Percentiles rank a stretch among this genome's conserved stretches.
These are phyloP conservation scores for Parietichytrium sp. DNA, from an alignment of 108 stramenopile species.

Conservation along the genomic window DNA sequence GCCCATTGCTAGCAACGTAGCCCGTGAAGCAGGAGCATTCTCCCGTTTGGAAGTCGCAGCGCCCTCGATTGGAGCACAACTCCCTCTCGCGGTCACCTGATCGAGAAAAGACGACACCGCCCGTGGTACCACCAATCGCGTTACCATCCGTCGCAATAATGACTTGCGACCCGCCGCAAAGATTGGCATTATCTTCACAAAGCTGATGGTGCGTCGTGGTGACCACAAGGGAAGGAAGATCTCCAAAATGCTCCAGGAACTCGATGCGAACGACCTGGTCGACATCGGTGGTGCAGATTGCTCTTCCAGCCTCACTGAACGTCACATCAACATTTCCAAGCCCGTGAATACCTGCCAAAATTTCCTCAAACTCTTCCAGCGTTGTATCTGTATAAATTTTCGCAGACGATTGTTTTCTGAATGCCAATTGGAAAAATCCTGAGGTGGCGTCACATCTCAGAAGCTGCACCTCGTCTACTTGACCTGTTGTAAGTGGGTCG, in stretches of 20 bases:
- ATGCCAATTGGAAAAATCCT: constrained; percentile 50
- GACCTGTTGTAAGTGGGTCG: constrained; percentile 56
- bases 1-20: constrained; percentile 51
- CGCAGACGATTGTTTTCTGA: constrained; percentile 45
- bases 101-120: too few species aligned
- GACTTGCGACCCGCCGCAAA: background rate
- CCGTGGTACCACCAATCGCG: background rate
- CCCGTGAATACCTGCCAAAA: background rate
- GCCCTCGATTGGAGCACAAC: constrained; percentile 55
- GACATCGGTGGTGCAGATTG: background rate
- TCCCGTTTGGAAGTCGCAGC: constrained; percentile 48
- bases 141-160: background rate
- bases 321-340: background rate
- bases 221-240: background rate
- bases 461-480: constrained; percentile 53
- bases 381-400: constrained; percentile 7
- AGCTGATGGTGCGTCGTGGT: background rate
- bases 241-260: constrained; percentile 4
- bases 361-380: background rate
- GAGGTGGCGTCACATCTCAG: constrained; percentile 49
- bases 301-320: background rate
- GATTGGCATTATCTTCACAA: background rate
- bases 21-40: constrained; percentile 46
- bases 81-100: constrained; percentile 54
- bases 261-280: background rate